Evolutionary conservation across 2,329 filamentous ascomycete species (phyloP), one percentile per base, ranked within the genome.

Genomic region (Aspergillus brasiliensis): DNA sequence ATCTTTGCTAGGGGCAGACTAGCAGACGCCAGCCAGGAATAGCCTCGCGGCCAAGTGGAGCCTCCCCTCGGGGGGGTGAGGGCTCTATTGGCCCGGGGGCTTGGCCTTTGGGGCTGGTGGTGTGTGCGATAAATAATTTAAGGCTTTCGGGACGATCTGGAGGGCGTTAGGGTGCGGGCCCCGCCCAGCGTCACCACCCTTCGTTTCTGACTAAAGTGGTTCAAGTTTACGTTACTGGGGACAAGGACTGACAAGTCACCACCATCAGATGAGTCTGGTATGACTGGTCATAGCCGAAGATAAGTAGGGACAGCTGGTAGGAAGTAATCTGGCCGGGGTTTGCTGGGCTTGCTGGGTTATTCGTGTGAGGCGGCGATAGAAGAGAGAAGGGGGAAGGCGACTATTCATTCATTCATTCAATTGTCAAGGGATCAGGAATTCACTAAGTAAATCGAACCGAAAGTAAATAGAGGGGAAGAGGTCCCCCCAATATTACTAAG

Each of bases 11-110:
- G 58, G 51, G 51, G 42, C 31, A 40, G 52, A 60, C 65, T 66
- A 62, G 56, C 59, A 61, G 60, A 57, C 57, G 70, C 74, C 60
- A 79, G 70, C 77, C 72, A 80, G 38, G 68, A 73, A 34, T 79
- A 69, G 51, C 59, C 76, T 76, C 34, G 75, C 73, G 69, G 69
- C n/a, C 78, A 71, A 27, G 73, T 73, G 38, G 71, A 69, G 11
- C 76, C 76, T 51, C 59, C 38, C 7, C 25, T 55, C 23, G 31
- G 42, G 52, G 56, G 44, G 47, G 27, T 38, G 48, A 54, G 27
- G 37, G 51, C 56, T 31, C 52, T 57, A 61, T 62, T 64, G 61
- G 56, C 40, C 31, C 49, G 49, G 46, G 51, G 46, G 44, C 51
- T 62, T 56, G 57, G 46, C 42, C 42, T 23, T 44, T 58, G 51